Base-by-base conservation (phyloP, 306 rosid species). In the Canavalia ensiformis region DNA sequence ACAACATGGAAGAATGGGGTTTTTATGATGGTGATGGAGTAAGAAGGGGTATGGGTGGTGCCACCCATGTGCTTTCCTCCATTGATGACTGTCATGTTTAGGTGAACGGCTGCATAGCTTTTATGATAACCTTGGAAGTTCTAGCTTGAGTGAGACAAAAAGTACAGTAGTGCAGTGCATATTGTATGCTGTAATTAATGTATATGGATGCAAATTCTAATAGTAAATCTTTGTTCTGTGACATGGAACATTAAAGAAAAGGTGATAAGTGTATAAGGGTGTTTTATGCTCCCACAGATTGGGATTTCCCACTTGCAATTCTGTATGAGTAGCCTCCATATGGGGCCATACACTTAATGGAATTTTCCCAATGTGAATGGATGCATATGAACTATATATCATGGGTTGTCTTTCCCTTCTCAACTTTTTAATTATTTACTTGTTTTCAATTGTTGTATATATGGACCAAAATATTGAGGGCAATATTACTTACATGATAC, bases 41-140 rank as follows among this genome's bases (percentile, higher is more conserved):
- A 82, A 68, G 55, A 63, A 54, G 51, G 54, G 84, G 74, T 81
- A 79, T 33, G 86, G 90, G 84, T 68, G 84, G 89, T 77, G 85
- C 87, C 86, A 78, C 90, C 94, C 97, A 91, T 89, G 92, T 88
- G 95, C 79, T 80, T 75, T 76, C 42, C 47, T 89, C 79, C 62
- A 76, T 82, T 30, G 79, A 51, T 76, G 28, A 76, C 75, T 51
- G 83, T 58, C 80, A 83, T 91, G 90, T 87, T 88, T 73, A 51
- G 62, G 71, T 69, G 51, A 68, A 76, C 59, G 83, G 84, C 75
- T 82, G 87, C 88, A 86, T 62, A 86, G 86, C 62, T 79, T 88
- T 83, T 84, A 81, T 84, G 89, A 77, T 78, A 88, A 83, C 85
- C 81, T 84, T 76, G 78, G 86, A 84, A 74, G 74, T 82, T 71